These are phyloP conservation scores for Fusarium secorum DNA, from an alignment of 2,329 filamentous ascomycete species.

Conservation along the genomic window DNA sequence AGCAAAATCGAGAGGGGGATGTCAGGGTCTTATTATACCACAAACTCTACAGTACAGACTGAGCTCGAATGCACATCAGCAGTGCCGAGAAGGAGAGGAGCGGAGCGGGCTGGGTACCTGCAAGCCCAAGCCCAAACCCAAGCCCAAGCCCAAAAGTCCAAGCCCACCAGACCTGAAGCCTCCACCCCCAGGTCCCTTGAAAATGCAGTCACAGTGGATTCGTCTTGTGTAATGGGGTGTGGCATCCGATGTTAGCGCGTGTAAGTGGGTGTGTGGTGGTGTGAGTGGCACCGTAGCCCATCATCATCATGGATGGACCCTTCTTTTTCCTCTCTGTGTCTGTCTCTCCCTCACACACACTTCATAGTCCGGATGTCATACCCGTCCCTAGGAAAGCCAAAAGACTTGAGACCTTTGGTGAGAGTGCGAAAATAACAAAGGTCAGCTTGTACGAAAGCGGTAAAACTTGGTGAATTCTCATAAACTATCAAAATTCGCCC, in stretches of 20 bases:
- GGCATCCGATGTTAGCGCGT: not conserved
- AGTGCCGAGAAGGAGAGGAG: constrained; percentile 12
- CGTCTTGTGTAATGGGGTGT: constrained; percentile 22
- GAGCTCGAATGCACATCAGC: not conserved
- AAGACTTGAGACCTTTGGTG: not conserved
- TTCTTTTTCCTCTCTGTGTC: constrained; percentile 17
- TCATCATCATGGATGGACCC: constrained; percentile 36
- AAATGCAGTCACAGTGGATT: constrained; percentile 23
- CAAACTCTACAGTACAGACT: constrained; percentile 2
- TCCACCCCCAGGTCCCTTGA: constrained; percentile 38
- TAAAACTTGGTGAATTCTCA: not conserved
- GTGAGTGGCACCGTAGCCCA: constrained; percentile 15
- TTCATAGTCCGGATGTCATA: constrained; percentile 1
- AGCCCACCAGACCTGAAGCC: constrained; percentile 7
- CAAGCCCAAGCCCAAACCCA: constrained; percentile 2
- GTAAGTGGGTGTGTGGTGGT: not conserved
- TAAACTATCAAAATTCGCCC: not conserved
- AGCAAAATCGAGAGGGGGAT: constrained; percentile 7
- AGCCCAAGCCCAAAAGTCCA: not conserved
- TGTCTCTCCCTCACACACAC: not conserved
- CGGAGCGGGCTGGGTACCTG: constrained; percentile 17
- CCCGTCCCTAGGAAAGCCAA: not conserved
- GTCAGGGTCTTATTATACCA: constrained; percentile 39
- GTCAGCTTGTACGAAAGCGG: not conserved
- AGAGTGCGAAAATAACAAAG: not conserved